phyloP scores from a whole-genome alignment of 2,329 filamentous ascomycete genomes.

The Exophiala bonariae region DNA sequence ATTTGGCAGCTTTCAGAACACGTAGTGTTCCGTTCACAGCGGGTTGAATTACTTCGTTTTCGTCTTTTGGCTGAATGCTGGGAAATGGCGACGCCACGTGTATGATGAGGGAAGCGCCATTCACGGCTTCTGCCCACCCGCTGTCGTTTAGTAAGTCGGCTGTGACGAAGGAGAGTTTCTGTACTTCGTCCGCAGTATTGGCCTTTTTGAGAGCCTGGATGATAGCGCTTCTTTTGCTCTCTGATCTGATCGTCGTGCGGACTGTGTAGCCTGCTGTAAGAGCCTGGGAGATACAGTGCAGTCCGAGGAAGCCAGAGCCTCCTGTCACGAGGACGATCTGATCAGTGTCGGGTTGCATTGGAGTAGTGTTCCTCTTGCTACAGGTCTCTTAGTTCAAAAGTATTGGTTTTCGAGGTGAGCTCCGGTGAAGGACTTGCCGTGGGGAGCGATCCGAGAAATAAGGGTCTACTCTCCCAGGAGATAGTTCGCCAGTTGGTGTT shows the following conservation, averaged over 20 bases:
- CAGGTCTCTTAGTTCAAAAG: no score
- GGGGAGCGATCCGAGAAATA: no score
- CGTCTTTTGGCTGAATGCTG: slow-evolving; percentile 28
- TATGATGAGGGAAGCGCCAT: slow-evolving; percentile 2
- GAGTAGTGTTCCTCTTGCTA: no score
- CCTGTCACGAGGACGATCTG: slow-evolving; percentile 9
- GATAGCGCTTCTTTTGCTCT: not conserved
- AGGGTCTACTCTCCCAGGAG: no score
- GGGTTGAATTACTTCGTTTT: slow-evolving; percentile 35
- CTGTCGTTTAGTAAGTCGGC: slow-evolving; percentile 5
- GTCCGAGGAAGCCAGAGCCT: slow-evolving; percentile 2
- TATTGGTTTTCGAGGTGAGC: no score
- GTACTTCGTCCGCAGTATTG: not conserved
- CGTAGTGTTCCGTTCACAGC: slow-evolving; percentile 35
- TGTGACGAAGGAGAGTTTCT: slow-evolving; percentile 4
- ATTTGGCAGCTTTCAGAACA: slow-evolving; percentile 31
- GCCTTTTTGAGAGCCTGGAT: not conserved
- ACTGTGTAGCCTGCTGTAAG: slow-evolving; percentile 5
- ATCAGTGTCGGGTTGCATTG: no score
- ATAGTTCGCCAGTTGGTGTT: no score
- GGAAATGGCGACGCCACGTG: slow-evolving; percentile 9
- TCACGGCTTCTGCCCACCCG: slow-evolving; percentile 5
- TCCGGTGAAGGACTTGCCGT: no score
- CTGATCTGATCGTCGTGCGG: slow-evolving; percentile 8
- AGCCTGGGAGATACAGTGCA: slow-evolving; percentile 1